A percentile compares a stretch with the other conserved stretches of the same genome.
phyloP scores from a whole-genome alignment of 208 protist species.

The Leishmania major region DNA sequence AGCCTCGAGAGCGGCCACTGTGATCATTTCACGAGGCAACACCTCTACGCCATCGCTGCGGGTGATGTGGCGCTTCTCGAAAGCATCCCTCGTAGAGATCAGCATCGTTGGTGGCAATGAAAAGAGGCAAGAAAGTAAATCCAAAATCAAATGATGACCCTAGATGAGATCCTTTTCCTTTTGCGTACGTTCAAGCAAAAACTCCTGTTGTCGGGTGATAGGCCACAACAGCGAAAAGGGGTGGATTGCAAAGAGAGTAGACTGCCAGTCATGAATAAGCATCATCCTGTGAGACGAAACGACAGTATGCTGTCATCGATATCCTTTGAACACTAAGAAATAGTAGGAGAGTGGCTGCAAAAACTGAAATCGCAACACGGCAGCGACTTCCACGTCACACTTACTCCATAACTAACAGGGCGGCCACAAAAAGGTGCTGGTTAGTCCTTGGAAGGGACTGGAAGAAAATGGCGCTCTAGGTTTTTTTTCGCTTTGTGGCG shows the following conservation, averaged over 20 bases:
- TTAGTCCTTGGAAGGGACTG: background rate
- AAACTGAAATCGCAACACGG: background rate
- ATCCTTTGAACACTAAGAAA: background rate
- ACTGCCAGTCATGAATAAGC: background rate
- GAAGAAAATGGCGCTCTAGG: background rate
- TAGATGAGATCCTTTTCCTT: background rate
- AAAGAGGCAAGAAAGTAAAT: background rate
- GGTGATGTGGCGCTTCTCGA: slow-evolving; percentile 65
- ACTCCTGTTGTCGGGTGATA: background rate
- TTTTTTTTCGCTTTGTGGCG: background rate
- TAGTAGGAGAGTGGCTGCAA: background rate
- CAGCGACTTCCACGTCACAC: background rate
- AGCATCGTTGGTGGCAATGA: slow-evolving; percentile 41
- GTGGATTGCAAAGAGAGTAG: background rate
- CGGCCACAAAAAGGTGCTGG: background rate
- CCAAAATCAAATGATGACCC: background rate
- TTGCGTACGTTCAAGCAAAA: background rate
- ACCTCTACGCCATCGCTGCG: slow-evolving; percentile 73
- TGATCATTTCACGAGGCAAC: slow-evolving; percentile 59
- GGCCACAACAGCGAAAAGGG: background rate
- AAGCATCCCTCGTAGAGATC: slow-evolving; percentile 61
- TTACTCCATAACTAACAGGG: background rate
- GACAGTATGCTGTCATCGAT: background rate
- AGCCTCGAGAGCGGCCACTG: slow-evolving; percentile 80
- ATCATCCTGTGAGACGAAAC: background rate